Percentiles rank a stretch among this genome's conserved stretches.
Evolutionary conservation across 257 asterid genomes (phyloP).

Genomic region (Craterostigma plantagineum): DNA sequence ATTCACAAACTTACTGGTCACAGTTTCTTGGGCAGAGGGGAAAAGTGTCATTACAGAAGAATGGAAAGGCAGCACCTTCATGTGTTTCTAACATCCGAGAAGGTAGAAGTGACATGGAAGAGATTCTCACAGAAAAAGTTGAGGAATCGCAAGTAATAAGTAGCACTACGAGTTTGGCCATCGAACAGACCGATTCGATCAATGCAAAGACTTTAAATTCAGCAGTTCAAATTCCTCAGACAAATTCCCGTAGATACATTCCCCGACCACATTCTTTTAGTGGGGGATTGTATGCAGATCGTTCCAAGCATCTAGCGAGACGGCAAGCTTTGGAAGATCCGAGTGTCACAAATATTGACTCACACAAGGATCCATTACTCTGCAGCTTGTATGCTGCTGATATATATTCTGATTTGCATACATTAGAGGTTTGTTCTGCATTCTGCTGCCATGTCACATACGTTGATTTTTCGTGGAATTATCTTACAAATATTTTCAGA

Average conservation of each 20-base stretch:
- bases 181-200: slow-evolving; percentile 14
- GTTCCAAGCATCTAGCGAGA: slow-evolving; percentile 13
- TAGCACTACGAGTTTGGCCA: slow-evolving; percentile 9
- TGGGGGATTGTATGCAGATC: slow-evolving; percentile 42
- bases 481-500: too few species aligned
- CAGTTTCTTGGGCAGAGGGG: slow-evolving; percentile 26
- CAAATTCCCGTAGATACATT: slow-evolving; percentile 10
- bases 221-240: slow-evolving; percentile 17
- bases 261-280: not conserved
- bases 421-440: slow-evolving; percentile 56
- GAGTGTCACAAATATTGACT: slow-evolving; percentile 50
- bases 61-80: slow-evolving; percentile 24
- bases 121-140: slow-evolving; percentile 11
- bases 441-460: not conserved
- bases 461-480: not conserved
- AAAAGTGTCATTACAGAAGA: slow-evolving; percentile 21
- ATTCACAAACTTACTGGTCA: not conserved
- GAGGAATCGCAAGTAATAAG: slow-evolving; percentile 18
- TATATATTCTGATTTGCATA: slow-evolving; percentile 43
- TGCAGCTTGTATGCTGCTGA: slow-evolving; percentile 86
- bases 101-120: slow-evolving; percentile 14
- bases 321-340: slow-evolving; percentile 24
- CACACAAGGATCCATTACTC: slow-evolving; percentile 72
- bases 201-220: slow-evolving; percentile 9
- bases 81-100: slow-evolving; percentile 13